Percentiles rank a stretch among this genome's conserved stretches.
These are phyloP conservation scores for Magnusiomyces tetraspermus DNA, from an alignment of 1,139 yeast species.

Conservation along the genomic window DNA sequence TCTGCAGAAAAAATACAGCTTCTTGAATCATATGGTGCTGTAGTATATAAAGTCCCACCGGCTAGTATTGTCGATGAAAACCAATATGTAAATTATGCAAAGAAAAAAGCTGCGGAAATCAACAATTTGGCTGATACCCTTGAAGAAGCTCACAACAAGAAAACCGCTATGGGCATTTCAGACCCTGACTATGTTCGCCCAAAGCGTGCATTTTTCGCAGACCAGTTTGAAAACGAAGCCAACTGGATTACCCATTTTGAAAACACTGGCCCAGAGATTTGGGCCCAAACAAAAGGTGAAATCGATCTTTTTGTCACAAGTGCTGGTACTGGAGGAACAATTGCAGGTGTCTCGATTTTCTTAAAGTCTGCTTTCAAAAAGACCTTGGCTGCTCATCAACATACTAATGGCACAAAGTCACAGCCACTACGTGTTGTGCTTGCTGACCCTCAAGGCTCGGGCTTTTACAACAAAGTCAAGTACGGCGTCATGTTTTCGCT, in stretches of 20 bases:
- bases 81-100: conserved; percentile 87
- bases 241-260: conserved; percentile 80
- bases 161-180: background rate
- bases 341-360: conserved; percentile 70
- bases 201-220: conserved; percentile 67
- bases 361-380: conserved; percentile 1
- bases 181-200: conserved; percentile 11
- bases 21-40: conserved; percentile 68
- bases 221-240: conserved; percentile 87
- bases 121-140: too few species aligned
- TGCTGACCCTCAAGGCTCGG: conserved; percentile 96
- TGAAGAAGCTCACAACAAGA: background rate
- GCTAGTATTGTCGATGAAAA: conserved; percentile 91
- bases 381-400: too few species aligned
- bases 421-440: conserved; percentile 41
- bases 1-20: conserved; percentile 71
- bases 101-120: conserved; percentile 49
- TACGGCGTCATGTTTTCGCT: conserved; percentile 88
- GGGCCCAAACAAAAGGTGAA: conserved; percentile 49
- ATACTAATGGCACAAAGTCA: too few species aligned
- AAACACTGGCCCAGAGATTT: conserved; percentile 88
- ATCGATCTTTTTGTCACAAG: conserved; percentile 78
- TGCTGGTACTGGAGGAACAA: conserved; percentile 69
- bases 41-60: conserved; percentile 80
- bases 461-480: conserved; percentile 74